A percentile compares a stretch with the other conserved stretches of the same genome.
Conservation (phyloP, 306 rosid genomes). For the Vicia villosa region DNA sequence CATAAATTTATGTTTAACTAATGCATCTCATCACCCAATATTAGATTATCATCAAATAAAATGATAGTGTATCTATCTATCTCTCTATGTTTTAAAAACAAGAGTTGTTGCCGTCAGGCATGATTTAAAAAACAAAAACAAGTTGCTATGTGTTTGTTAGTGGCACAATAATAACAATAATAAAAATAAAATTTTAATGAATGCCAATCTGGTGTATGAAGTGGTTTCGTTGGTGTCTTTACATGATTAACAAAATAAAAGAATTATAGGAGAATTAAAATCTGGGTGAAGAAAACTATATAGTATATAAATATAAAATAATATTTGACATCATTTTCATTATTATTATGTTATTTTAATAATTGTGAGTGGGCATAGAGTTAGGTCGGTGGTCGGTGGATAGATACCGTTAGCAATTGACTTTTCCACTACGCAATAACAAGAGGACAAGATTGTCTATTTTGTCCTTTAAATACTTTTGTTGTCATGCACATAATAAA, state of each 20-base stretch:
- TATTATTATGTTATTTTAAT: constrained; percentile 26
- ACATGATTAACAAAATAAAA: constrained; percentile 46
- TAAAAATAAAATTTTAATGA: not conserved
- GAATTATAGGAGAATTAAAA: constrained; percentile 40
- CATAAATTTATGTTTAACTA: too few species aligned
- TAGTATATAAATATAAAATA: not conserved
- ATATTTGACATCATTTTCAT: constrained; percentile 38
- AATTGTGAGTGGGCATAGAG: constrained; percentile 48
- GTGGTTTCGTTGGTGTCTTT: constrained; percentile 46
- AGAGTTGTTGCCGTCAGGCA: constrained; percentile 3
- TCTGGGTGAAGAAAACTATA: not conserved
- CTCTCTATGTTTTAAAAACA: not conserved
- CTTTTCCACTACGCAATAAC: constrained; percentile 68
- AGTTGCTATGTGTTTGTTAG: constrained; percentile 37
- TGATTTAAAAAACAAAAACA: constrained; percentile 22
- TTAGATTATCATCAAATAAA: not conserved
- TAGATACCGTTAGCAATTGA: constrained; percentile 82
- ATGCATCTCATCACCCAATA: not conserved
- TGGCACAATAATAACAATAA: constrained; percentile 18
- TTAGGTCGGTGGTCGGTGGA: constrained; percentile 91
- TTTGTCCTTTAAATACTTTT: constrained; percentile 35
- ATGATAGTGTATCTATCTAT: not conserved
- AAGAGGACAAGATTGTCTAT: constrained; percentile 38
- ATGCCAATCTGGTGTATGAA: constrained; percentile 32
- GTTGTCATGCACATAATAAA: not conserved